Percentiles rank a stretch among this genome's conserved stretches.
phyloP scores from a whole-genome alignment of 306 rosid genomes.

The Acacia melanoxylon region DNA sequence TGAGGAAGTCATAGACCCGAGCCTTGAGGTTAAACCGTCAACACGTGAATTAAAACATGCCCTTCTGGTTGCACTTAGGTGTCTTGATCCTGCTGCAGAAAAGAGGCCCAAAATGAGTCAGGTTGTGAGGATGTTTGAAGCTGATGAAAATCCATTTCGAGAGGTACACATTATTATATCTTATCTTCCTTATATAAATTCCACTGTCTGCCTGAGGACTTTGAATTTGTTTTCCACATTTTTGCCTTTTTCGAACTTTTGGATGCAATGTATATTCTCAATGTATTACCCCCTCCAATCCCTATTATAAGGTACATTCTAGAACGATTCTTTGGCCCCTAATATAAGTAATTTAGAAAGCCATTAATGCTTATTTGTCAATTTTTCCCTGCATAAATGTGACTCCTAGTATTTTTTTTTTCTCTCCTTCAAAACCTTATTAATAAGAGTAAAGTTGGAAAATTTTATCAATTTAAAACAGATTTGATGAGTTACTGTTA shows the following conservation, averaged over 20 bases:
- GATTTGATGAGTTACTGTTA: no score
- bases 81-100: slow-evolving; percentile 73
- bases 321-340: no score
- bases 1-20: slow-evolving; percentile 66
- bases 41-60: slow-evolving; percentile 64
- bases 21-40: slow-evolving; percentile 64
- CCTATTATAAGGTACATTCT: no score
- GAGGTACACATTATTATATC: slow-evolving; percentile 43
- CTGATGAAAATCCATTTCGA: slow-evolving; percentile 67
- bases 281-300: no score
- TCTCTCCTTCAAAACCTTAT: no score
- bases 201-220: background rate
- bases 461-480: no score
- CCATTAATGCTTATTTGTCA: no score
- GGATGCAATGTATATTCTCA: background rate
- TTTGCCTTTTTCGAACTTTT: background rate
- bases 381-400: no score
- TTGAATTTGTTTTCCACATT: slow-evolving; percentile 4
- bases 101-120: slow-evolving; percentile 82
- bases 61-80: slow-evolving; percentile 66
- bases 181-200: background rate
- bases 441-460: no score
- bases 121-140: slow-evolving; percentile 77
- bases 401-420: no score
- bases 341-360: no score